Evolutionary conservation across 2,329 filamentous ascomycete genomes (phyloP).

Genomic region (Claviceps quebecensis): DNA sequence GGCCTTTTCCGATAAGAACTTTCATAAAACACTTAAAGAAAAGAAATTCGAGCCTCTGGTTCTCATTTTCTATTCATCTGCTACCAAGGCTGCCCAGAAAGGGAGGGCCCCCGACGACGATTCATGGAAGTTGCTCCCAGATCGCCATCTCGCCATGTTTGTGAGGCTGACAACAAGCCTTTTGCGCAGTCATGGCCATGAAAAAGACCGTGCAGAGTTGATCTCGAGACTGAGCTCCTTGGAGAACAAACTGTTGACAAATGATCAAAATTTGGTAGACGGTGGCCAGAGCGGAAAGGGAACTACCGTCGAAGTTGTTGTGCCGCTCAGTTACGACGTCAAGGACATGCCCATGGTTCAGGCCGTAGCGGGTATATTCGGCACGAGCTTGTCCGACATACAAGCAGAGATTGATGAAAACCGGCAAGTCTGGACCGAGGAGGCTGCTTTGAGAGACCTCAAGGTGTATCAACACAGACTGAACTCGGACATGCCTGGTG

Average conservation of each 20-base stretch:
- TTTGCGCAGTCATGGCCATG: constrained; percentile 71
- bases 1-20: constrained; percentile 75
- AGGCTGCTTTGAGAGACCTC: constrained; percentile 77
- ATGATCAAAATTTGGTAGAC: constrained; percentile 68
- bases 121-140: constrained; percentile 80
- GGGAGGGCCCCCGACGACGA: constrained; percentile 67
- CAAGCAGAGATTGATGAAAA: constrained; percentile 80
- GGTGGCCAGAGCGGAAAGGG: constrained; percentile 20
- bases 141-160: constrained; percentile 89
- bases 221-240: constrained; percentile 64
- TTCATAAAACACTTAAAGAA: constrained; percentile 85
- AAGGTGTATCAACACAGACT: constrained; percentile 88
- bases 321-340: constrained; percentile 78
- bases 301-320: constrained; percentile 60
- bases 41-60: constrained; percentile 83
- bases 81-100: constrained; percentile 71
- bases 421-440: constrained; percentile 74
- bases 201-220: constrained; percentile 73
- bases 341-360: constrained; percentile 95
- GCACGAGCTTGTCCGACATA: constrained; percentile 60
- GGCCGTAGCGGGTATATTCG: constrained; percentile 75
- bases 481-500: constrained; percentile 63
- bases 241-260: constrained; percentile 85
- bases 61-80: constrained; percentile 90
- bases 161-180: constrained; percentile 72